Evolutionary conservation across 2,329 filamentous ascomycete genomes (phyloP), one percentile per base, ranked within the genome.

Genomic region (Cryphonectria parasitica): DNA sequence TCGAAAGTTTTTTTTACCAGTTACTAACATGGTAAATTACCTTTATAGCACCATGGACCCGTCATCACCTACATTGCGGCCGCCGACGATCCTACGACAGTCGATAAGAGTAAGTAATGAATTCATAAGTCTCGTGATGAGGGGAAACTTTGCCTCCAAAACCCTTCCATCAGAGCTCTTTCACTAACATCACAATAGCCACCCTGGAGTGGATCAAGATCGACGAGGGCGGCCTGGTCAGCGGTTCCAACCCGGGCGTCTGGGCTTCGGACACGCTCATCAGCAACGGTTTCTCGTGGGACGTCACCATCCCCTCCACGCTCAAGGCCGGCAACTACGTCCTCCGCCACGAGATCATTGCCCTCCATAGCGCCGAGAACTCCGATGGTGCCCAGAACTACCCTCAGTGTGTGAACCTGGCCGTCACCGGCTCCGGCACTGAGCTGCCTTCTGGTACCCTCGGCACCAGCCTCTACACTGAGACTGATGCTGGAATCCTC

Each of bases 281-380:
- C 76, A 76, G 79, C 72, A 80, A 83, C 76, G 84, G 84, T 78
- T 84, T 82, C 78, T 82, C 78, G 68, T 85, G 83, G 81, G 82
- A 79, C 54, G 76, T 79, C 69, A 80, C 75, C 28, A 77, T 82
- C 60, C 80, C 80, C 43, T 72, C 66, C 28, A 76, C 76, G 25
- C 75, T 82, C 66, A 77, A 77, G 49, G 72, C 80, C 8, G 80
- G 80, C 34, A 77, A 80, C 74, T 86, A 86, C 75, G 82, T 86
- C 45, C 75, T 86, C 64, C 80, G 84, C 22, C 83, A 85, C 75
- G 84, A 86, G 76, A 83, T 85, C 69, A 81, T 86, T 71, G 84
- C 84, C 8, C 78, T 86, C 45, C 84, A 86, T 72, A 75, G 78
- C 22, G 81, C 78, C 0, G 74, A 77, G 49, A 66, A 74, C 39